Base-by-base conservation (phyloP, 2,329 filamentous ascomycete species). In the Juglanconis oblonga region DNA sequence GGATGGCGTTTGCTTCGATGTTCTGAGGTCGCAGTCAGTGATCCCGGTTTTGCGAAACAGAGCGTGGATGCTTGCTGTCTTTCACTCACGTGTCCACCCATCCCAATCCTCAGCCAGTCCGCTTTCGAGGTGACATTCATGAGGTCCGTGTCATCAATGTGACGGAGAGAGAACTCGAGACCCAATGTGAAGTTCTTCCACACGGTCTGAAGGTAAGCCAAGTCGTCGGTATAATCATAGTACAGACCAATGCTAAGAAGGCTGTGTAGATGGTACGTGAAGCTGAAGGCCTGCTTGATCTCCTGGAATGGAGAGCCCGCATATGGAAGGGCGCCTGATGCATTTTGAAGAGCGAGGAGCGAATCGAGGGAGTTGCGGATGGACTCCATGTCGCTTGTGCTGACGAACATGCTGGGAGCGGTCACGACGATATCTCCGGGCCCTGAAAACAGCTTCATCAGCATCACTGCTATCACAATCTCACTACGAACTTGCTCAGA, bases 341-440 rank as follows among this genome's bases (percentile, higher is more conserved):
- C 45, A 32, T 72, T 74, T 58, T 83, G 80, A 3, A 77, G 60
- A 0, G 73, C 73, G 49, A 82, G 82, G 61, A 82, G 73, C 0
- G 74, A 74, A 58, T 79, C 75, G 3, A 86, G 64, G 0, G 79
- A 79, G 61, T 82, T 82, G 17, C 76, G 74, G 5, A 84, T 73
- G 33, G 77, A 76, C n/a, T 77, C 72, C 47, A 83, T 70, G 64
- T 85, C 82, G 33, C 79, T 78, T 0, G 82, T 85, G 6, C 79
- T 81, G 3, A 85, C 78, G 7, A 81, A 77, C 8, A 84, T 77
- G 32, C 74, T 78, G 4, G 83, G 82, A 0, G 83, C 74, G 3
- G 82, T 79, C 62, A 85, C 82, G 3, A 77, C 77, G 74, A 87
- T 82, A 66, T 88, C 85, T 0, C 85, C 85, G 10, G 84, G 79